These are phyloP conservation scores for Clarireedia hainanense DNA, from an alignment of 2,329 filamentous ascomycete genomes.

Conservation along the genomic window DNA sequence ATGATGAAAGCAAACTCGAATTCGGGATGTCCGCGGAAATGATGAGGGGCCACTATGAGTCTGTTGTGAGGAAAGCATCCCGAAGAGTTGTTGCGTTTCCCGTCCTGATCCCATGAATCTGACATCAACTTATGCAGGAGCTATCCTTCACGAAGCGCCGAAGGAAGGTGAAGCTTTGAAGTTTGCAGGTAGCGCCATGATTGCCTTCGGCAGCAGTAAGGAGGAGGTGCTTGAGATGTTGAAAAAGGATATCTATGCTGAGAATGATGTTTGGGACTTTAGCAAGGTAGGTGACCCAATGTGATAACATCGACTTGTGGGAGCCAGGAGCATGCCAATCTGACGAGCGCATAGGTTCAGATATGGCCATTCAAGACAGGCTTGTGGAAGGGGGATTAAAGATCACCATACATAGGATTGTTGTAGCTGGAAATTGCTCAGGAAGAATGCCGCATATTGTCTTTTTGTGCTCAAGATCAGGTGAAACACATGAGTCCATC, in stretches of 20 bases:
- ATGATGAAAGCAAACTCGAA: not conserved
- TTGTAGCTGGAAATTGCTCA: not conserved
- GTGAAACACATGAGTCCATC: too few species aligned
- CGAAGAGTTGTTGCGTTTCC: too few species aligned
- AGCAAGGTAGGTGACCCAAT: slow-evolving; percentile 43
- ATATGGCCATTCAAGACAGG: slow-evolving; percentile 43
- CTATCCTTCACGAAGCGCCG: slow-evolving; percentile 58
- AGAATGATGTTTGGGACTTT: slow-evolving; percentile 71
- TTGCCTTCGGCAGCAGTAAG: slow-evolving; percentile 54
- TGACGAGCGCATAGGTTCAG: slow-evolving; percentile 31
- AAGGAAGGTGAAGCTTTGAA: slow-evolving; percentile 49
- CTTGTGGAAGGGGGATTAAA: slow-evolving; percentile 28
- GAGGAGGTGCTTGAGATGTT: slow-evolving; percentile 63
- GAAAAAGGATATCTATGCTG: slow-evolving; percentile 65
- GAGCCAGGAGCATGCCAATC: not conserved
- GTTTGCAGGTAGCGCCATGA: slow-evolving; percentile 55
- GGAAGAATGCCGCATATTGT: not conserved
- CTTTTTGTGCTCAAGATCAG: not conserved
- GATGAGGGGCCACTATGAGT: not conserved
- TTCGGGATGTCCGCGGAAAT: not conserved
- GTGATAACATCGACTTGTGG: not conserved
- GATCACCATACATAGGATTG: not conserved
- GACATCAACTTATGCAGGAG: slow-evolving; percentile 40
- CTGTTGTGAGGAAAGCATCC: too few species aligned
- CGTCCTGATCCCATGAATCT: too few species aligned